A percentile compares a stretch with the other conserved stretches of the same genome.
These are phyloP conservation scores for Sorghum bicolor DNA, from an alignment of 176 grass and related monocot species.

Conservation along the genomic window Sorghum_bicolor_NCBIv3 NC_012870.2:80673501-80674000, in stretches of 20 bases:
- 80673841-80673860: background rate
- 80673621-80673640: conserved; percentile 81
- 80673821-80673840: no score
- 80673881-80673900: no score
- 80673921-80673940: no score
- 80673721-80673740: no score
- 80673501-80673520: background rate
- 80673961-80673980: no score
- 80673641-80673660: conserved; percentile 42
- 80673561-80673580: conserved; percentile 91
- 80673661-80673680: conserved; percentile 43
- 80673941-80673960: no score
- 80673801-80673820: background rate
- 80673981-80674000: no score
- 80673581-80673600: conserved; percentile 76
- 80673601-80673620: conserved; percentile 86
- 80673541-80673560: conserved; percentile 72
- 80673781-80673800: no score
- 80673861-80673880: background rate
- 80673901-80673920: no score
- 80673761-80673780: background rate
- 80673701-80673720: background rate
- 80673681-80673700: background rate
- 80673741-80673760: no score
- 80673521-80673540: background rate